These are phyloP conservation scores for Drosera spatulata DNA, from an alignment of 179 eudicot species.

Conservation along the genomic window DNA sequence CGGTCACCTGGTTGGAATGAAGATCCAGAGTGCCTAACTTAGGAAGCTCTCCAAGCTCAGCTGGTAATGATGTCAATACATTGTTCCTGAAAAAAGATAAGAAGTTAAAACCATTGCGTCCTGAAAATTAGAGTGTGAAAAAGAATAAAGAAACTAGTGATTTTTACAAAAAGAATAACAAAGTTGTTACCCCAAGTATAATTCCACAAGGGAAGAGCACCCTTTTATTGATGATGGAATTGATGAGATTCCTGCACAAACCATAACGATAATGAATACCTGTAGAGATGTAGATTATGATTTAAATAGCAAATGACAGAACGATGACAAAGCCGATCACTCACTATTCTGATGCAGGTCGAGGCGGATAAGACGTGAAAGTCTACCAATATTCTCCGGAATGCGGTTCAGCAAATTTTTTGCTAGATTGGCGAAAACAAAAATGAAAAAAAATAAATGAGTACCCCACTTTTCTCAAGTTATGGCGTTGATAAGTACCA, in stretches of 20 bases:
- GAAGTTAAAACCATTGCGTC: too few relatives aligned
- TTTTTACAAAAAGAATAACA: constrained; percentile 5
- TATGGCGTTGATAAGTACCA: too few relatives aligned
- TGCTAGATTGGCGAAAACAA: constrained; percentile 27
- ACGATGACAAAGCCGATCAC: too few relatives aligned
- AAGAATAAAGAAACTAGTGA: too few relatives aligned
- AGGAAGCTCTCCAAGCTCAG: constrained; percentile 66
- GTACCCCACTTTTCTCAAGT: too few relatives aligned
- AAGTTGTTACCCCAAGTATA: constrained; percentile 69
- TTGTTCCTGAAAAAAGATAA: too few relatives aligned
- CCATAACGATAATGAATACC: constrained; percentile 4
- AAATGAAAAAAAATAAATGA: neutral
- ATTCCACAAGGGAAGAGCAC: constrained; percentile 75
- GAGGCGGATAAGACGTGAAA: constrained; percentile 73
- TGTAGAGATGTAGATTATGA: constrained; percentile 2
- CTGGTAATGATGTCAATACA: constrained; percentile 56
- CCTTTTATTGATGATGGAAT: constrained; percentile 75
- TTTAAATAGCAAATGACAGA: neutral
- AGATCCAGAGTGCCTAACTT: constrained; percentile 82
- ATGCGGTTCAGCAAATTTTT: constrained; percentile 60
- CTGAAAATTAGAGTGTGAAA: too few relatives aligned
- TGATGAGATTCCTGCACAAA: constrained; percentile 63
- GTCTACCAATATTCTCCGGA: constrained; percentile 79
- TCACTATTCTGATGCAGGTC: constrained; percentile 90
- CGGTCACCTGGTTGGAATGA: constrained; percentile 77